Base-by-base conservation (phyloP, 306 rosid genomes). In the Dalbergia oliveri region DNA sequence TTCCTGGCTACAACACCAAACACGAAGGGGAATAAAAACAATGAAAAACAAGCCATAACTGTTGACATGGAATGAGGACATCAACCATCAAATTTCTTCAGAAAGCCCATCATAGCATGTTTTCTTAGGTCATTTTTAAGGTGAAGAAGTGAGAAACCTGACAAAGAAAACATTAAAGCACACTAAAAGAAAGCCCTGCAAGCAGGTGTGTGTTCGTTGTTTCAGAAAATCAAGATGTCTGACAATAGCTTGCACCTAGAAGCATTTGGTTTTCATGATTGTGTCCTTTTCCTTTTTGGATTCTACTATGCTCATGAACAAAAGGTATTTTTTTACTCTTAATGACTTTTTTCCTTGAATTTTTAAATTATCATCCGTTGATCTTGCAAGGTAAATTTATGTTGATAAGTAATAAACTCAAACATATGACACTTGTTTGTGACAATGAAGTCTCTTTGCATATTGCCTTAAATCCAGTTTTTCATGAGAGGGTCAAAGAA, bases 1-100 rank as follows among this genome's bases (percentile, higher is more conserved):
- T 94, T 83, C 99, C 99, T 11, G 97, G 99, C 97, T 94, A 89
- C 86, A 86, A 81, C 72, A 82, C 63, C 85, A 68, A 43, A 78
- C 58, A 39, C 4, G 65, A 47, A 45, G 41, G 39, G 49, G 47
- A 19, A 62, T 26, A 16, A 59, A 15, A 15, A 19, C 2, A 66
- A 65, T 35, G 14, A 59, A 59, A 84, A 60, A 58, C 57, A 51
- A 66, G 59, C 63, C 62, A 37, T 9, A 35, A 50, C 59, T 3
- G 64, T 35, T 43, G 44, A 80, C 60, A 6, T 66, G 60, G 45
- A 73, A 72, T 45, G 75, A 35, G 23, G 56, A 5, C 33, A 44
- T 43, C 49, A 67, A 73, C 51, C 65, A 34, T 49, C 47, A 54
- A 18, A 72, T 23, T 34, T 60, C 34, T 34, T 14, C 63, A 19